Base-by-base conservation (phyloP, 345 rosid genomes). In the Aquilaria yunnanensis region DNA sequence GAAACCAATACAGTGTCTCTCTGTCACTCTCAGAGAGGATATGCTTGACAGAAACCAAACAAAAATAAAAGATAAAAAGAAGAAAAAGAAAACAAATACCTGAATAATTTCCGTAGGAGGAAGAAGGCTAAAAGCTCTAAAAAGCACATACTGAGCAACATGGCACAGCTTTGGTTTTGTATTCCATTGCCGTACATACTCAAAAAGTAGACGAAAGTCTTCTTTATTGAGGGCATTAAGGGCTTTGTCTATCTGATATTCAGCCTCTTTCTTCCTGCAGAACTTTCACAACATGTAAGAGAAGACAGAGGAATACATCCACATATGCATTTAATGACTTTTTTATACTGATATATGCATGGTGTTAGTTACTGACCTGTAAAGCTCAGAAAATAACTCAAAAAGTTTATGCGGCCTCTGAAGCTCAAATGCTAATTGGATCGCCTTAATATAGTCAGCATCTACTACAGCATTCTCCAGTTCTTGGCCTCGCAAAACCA, bases 101-200 rank as follows among this genome's bases (percentile, higher is more conserved):
- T 94, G 82, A 41, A 83, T 80, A 59, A 90, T 88, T 66, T 83
- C 87, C 23, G 78, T 77, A 6, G 97, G 99, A 67, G 92, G 86
- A 72, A 82, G 82, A 68, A 78, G 76, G 80, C 67, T 82, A 75
- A 90, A 88, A 64, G 86, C 70, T 76, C 60, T 74, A 79, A 78
- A 90, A 47, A 94, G 90, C 64, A 94, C 81, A 62, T 67, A 75
- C 66, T 90, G 99, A 51, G 96, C 99, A 59, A 90, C 79, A 64
- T 88, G 96, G 62, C 99, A 90, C 52, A 89, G 75, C 75, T 83
- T 90, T 59, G 97, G 97, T 72, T 90, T 88, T 50, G 95, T 80
- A 68, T 94, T 94, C 99, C 99, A 94, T 72, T 94, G 96, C 63
- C 97, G 82, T 61, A 81, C 67, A 52, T 94, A 94, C 71, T 83